These are phyloP conservation scores for Microascus cirrosus DNA, from an alignment of 2,329 filamentous ascomycete genomes.

Conservation along the genomic window DNA sequence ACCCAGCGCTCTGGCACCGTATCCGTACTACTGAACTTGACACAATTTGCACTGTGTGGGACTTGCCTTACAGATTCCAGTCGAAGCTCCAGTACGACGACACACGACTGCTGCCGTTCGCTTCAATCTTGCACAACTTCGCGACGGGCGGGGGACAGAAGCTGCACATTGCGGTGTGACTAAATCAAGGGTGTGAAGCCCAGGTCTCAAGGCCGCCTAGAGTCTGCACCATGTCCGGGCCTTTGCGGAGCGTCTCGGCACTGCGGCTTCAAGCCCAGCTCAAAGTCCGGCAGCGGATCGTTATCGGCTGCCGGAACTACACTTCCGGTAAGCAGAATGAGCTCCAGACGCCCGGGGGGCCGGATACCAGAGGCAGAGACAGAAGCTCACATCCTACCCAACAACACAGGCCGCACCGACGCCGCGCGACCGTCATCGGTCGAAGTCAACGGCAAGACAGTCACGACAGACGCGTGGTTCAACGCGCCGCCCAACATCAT, in stretches of 20 bases:
- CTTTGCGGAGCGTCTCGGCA: neutral
- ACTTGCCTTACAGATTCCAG: neutral
- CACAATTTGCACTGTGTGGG: neutral
- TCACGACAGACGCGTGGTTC: conserved; percentile 68
- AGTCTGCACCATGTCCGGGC: neutral
- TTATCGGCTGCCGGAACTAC: conserved; percentile 1
- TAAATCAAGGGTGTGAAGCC: neutral
- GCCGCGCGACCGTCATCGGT: conserved; percentile 16
- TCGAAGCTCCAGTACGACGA: neutral
- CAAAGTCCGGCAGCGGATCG: neutral
- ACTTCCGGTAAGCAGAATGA: neutral
- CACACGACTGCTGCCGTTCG: neutral
- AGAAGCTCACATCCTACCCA: neutral
- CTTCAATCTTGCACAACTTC: neutral
- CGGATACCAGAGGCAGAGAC: neutral
- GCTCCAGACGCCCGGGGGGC: neutral
- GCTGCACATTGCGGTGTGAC: neutral
- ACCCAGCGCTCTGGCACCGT: neutral
- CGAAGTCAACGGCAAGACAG: conserved; percentile 51
- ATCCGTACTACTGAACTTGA: neutral
- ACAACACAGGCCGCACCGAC: neutral
- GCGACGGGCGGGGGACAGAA: neutral
- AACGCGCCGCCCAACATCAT: conserved; percentile 73
- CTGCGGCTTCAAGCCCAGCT: conserved; percentile 1
- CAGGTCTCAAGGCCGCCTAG: neutral